phyloP scores from a whole-genome alignment of 2,329 filamentous ascomycete species.

The Arthrobotrys entomopaga region DNA sequence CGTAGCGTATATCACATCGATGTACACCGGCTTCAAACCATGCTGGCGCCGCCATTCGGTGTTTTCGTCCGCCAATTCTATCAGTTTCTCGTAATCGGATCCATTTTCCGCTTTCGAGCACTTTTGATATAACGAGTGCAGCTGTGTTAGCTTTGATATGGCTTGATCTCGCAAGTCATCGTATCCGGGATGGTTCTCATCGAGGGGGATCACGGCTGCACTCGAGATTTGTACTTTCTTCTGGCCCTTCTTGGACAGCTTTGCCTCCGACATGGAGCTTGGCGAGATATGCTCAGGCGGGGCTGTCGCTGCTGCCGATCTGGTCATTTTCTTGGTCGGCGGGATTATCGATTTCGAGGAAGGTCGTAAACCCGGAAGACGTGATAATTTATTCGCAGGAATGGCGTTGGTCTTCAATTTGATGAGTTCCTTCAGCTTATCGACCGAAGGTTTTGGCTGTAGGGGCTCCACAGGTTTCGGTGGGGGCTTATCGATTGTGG shows the following conservation, averaged over 20 bases:
- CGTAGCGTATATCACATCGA: conserved; percentile 47
- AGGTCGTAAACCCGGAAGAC: conserved; percentile 11
- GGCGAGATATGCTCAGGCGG: not conserved
- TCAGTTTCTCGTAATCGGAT: conserved; percentile 39
- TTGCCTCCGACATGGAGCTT: not conserved
- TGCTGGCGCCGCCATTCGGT: conserved; percentile 45
- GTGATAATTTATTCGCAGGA: conserved; percentile 30
- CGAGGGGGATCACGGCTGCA: conserved; percentile 37
- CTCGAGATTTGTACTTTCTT: conserved; percentile 23
- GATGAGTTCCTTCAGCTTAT: conserved; percentile 41
- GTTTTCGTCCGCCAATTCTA: conserved; percentile 44
- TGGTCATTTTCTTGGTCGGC: conserved; percentile 10
- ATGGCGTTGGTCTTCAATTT: conserved; percentile 30
- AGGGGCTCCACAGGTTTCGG: conserved; percentile 18
- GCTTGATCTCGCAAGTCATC: conserved; percentile 53
- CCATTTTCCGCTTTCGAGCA: conserved; percentile 20
- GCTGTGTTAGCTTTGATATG: conserved; percentile 42
- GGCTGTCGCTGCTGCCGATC: conserved; percentile 8
- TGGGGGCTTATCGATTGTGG: not conserved
- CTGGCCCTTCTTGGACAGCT: conserved; percentile 5
- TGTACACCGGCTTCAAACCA: conserved; percentile 41
- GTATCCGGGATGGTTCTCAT: conserved; percentile 52
- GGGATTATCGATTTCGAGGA: conserved; percentile 21
- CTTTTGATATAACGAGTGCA: conserved; percentile 45
- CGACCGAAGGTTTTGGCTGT: conserved; percentile 37